Conservation (phyloP, 1,284 basidiomycete species). For the Gomphus bonarii region DNA sequence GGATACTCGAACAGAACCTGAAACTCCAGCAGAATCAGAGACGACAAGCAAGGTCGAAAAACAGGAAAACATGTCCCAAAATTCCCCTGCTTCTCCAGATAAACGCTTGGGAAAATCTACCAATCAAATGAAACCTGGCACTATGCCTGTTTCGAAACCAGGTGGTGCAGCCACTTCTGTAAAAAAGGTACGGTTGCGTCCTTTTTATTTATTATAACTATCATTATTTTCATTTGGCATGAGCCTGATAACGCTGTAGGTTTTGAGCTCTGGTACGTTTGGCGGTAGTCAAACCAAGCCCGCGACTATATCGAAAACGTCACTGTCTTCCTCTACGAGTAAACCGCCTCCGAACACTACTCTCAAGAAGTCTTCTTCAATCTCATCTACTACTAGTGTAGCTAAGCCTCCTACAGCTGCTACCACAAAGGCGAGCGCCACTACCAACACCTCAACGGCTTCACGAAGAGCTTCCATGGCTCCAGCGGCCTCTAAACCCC, state of each 20-base stretch:
- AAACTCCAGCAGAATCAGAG: slow-evolving; percentile 12
- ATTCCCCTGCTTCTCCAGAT: slow-evolving; percentile 7
- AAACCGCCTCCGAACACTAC: neutral
- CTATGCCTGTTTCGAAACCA: neutral
- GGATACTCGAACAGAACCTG: slow-evolving; percentile 12
- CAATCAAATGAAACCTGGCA: neutral
- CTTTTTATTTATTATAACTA: neutral
- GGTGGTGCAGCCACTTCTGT: neutral
- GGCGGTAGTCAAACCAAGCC: neutral
- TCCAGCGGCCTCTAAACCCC: slow-evolving; percentile 13
- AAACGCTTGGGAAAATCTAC: slow-evolving; percentile 8
- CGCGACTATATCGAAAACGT: neutral
- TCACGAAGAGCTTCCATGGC: slow-evolving; percentile 16
- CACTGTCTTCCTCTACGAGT: neutral
- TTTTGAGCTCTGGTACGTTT: slow-evolving; percentile 6
- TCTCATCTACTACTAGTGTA: slow-evolving; percentile 12
- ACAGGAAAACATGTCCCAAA: slow-evolving; percentile 12
- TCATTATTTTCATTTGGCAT: neutral
- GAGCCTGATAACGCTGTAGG: neutral
- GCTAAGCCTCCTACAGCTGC: slow-evolving; percentile 23
- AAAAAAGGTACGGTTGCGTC: neutral
- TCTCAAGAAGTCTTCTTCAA: slow-evolving; percentile 2
- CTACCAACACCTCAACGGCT: slow-evolving; percentile 18
- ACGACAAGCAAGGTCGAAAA: slow-evolving; percentile 10
- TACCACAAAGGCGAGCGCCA: slow-evolving; percentile 16